Evolutionary conservation across 1,139 yeast genomes (phyloP), one percentile per base, ranked within the genome.

Genomic region (Suhomyces anneliseae): DNA sequence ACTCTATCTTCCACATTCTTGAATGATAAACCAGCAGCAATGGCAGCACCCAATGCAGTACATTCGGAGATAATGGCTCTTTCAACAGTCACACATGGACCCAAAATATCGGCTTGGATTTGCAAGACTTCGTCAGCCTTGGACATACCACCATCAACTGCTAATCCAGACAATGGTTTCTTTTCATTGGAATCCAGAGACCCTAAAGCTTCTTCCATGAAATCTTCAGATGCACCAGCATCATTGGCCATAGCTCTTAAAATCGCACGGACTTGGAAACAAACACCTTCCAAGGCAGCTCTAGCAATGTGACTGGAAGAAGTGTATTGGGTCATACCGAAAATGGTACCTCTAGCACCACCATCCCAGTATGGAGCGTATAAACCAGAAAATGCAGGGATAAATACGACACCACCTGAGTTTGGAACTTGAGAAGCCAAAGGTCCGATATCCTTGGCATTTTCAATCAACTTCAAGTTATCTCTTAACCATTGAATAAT

Each of bases 321-420:
- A 34, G 97, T 87, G 69, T 83, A 90, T 64, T 90, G 96, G 6
- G 97, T 89, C 76, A 92, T 81, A 41, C 98, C 98, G 64, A 90
- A 84, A 45, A 92, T 87, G 39, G 97, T 85, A 49, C 97, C 98
- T 59, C 96, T 82, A 8, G 97, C 92, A 44, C 89, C 90, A 15
- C 95, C 81, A 61, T 89, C 90, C 98, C 98, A 92, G 72, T 92
- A 90, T 19, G 98, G 98, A 4, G 97, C 96, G 66, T 89, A 92
- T 50, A 92, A 75, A 8, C 98, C 98, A 34, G 93, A 86, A 64
- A 92, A 90, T 6, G 97, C 97, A 12, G 98, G 96, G 43, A 92
- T 96, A 61, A 92, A 92, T 40, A 89, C 93, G 34, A 92, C 97
- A 19, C 97, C 97, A 45, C 95, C 97, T 14, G 93, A 79, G 65